A percentile compares a stretch with the other conserved stretches of the same genome.
These are phyloP conservation scores for Pseudocercospora crystallina DNA, from an alignment of 2,329 filamentous ascomycete genomes.

Conservation along the genomic window DNA sequence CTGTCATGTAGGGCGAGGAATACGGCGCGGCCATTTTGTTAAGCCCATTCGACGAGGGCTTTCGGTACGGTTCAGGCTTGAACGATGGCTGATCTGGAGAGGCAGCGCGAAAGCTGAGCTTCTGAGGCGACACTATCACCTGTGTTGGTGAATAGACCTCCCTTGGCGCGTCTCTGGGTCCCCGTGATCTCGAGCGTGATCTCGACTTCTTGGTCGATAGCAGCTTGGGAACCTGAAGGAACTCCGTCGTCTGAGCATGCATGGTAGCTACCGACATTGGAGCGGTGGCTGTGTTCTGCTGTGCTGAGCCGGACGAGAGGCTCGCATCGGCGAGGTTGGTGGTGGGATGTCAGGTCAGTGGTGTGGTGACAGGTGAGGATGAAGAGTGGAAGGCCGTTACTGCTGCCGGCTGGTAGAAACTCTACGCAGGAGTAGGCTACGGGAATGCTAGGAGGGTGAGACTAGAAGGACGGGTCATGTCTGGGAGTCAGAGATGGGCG, in stretches of 20 bases:
- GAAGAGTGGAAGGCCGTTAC: not conserved
- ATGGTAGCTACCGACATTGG: conserved; percentile 19
- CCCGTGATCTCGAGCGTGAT: conserved; percentile 33
- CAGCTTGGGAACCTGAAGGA: conserved; percentile 39
- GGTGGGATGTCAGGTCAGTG: not conserved
- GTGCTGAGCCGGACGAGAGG: not conserved
- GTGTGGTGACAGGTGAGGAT: conserved; percentile 1
- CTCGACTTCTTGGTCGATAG: conserved; percentile 34
- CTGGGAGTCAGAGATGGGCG: not conserved
- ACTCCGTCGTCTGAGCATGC: conserved; percentile 27
- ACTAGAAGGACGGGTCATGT: not conserved
- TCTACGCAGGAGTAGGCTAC: too few relatives aligned
- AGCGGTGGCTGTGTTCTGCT: conserved; percentile 3
- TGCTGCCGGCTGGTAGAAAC: not conserved
- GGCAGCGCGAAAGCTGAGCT: conserved; percentile 25
- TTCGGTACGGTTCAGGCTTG: conserved; percentile 22
- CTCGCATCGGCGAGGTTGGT: not conserved
- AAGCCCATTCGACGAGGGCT: conserved; percentile 5
- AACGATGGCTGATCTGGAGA: conserved; percentile 19
- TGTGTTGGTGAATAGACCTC: conserved; percentile 27
- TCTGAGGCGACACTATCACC: conserved; percentile 25
- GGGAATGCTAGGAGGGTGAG: too few relatives aligned
- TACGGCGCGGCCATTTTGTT: conserved; percentile 14
- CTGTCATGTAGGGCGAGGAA: conserved; percentile 19
- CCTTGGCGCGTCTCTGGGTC: conserved; percentile 22